Conservation (phyloP, 2,329 filamentous ascomycete species). For the Aaosphaeria arxii region DNA sequence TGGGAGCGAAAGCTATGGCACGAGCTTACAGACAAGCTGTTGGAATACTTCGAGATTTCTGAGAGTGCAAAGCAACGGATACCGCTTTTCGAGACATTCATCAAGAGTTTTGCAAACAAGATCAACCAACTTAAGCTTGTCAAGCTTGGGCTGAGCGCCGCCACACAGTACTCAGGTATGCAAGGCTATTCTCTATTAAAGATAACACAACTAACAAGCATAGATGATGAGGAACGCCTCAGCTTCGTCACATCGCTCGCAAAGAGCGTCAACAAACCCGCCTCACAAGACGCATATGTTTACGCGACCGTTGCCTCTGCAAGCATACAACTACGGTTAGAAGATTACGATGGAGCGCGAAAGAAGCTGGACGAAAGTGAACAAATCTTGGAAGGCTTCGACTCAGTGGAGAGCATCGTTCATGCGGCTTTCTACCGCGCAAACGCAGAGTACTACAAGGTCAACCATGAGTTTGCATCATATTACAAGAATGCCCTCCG, state of each 20-base stretch:
- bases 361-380: conserved; percentile 86
- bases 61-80: conserved; percentile 82
- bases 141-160: conserved; percentile 81
- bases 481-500: conserved; percentile 98
- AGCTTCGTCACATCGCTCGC: conserved; percentile 79
- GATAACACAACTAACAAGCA: conserved; percentile 17
- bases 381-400: conserved; percentile 83
- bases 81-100: conserved; percentile 89
- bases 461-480: conserved; percentile 77
- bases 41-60: conserved; percentile 82
- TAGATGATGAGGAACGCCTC: conserved; percentile 84
- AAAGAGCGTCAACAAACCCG: conserved; percentile 85
- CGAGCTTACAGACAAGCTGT: conserved; percentile 85
- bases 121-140: conserved; percentile 99
- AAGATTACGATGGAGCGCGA: conserved; percentile 76
- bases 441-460: conserved; percentile 92
- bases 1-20: conserved; percentile 99
- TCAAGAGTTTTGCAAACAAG: conserved; percentile 94
- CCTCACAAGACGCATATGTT: conserved; percentile 92
- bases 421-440: conserved; percentile 96
- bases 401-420: conserved; percentile 91
- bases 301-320: conserved; percentile 91
- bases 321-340: conserved; percentile 76
- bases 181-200: neutral
- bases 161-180: conserved; percentile 75